phyloP scores from a whole-genome alignment of 2,329 filamentous ascomycete genomes.

The Colletotrichum sp. region DNA sequence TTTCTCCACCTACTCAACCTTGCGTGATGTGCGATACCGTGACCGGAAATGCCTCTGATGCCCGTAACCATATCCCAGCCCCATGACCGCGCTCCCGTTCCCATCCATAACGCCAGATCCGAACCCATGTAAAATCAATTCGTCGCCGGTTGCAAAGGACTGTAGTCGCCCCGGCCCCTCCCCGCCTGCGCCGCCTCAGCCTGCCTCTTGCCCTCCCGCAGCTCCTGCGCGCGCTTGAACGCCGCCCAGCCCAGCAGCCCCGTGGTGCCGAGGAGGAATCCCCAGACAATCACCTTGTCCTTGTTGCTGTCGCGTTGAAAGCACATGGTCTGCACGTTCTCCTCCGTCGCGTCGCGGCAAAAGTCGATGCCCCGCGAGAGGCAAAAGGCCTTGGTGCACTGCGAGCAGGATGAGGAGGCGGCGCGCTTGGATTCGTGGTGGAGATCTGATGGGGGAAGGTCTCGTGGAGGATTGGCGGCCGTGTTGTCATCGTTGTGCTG shows the following conservation, averaged over 20 bases:
- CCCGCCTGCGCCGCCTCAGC: slow-evolving; percentile 2
- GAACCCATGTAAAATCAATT: background rate
- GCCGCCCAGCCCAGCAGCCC: slow-evolving; percentile 67
- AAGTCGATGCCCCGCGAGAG: slow-evolving; percentile 64
- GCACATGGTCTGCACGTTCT: slow-evolving; percentile 66
- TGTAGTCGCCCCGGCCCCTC: slow-evolving; percentile 19
- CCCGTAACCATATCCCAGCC: background rate
- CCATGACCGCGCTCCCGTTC: background rate
- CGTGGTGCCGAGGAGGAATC: slow-evolving; percentile 63
- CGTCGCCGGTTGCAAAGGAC: background rate
- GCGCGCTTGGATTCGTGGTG: slow-evolving; percentile 30
- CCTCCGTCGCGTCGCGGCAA: slow-evolving; percentile 66
- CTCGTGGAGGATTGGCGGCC: slow-evolving; percentile 27
- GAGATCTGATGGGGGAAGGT: slow-evolving; percentile 21
- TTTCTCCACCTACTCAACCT: background rate
- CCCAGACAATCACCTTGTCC: slow-evolving; percentile 70
- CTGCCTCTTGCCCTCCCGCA: slow-evolving; percentile 31
- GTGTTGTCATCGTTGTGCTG: slow-evolving; percentile 29
- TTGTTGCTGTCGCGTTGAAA: slow-evolving; percentile 73
- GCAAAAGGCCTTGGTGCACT: slow-evolving; percentile 71
- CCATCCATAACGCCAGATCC: background rate
- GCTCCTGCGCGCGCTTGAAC: slow-evolving; percentile 53
- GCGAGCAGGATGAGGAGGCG: slow-evolving; percentile 56
- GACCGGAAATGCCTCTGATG: background rate
- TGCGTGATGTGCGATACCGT: background rate